Percentiles rank a stretch among this genome's conserved stretches.
Evolutionary conservation across 2,329 filamentous ascomycete species (phyloP).

Genomic region (Aureobasidium zeae): DNA sequence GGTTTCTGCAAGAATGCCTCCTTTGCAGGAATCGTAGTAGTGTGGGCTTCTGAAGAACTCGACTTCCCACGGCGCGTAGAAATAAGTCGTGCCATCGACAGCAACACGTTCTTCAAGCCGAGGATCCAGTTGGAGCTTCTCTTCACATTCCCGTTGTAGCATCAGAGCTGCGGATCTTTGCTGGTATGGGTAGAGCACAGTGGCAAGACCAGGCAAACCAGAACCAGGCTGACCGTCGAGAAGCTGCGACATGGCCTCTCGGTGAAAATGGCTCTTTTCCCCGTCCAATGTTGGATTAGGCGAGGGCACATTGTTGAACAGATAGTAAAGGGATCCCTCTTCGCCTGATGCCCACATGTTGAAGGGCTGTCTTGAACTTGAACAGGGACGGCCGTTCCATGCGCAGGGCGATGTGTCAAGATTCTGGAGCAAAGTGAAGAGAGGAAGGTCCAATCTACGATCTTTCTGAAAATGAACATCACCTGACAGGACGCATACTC

Average conservation of each 20-base stretch:
- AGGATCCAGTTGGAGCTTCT: slow-evolving; percentile 60
- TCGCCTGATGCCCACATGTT: slow-evolving; percentile 35
- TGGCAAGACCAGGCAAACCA: slow-evolving; percentile 51
- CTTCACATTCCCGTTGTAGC: slow-evolving; percentile 67
- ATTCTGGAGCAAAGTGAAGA: slow-evolving; percentile 41
- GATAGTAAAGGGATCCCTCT: slow-evolving; percentile 51
- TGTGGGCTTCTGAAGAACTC: slow-evolving; percentile 55
- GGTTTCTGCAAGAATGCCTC: slow-evolving; percentile 71
- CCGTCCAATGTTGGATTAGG: slow-evolving; percentile 48
- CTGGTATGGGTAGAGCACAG: slow-evolving; percentile 68
- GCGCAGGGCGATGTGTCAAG: slow-evolving; percentile 48
- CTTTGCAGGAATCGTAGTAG: slow-evolving; percentile 63
- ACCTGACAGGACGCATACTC: slow-evolving; percentile 57
- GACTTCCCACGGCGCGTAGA: slow-evolving; percentile 57
- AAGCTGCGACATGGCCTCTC: slow-evolving; percentile 47
- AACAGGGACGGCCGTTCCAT: slow-evolving; percentile 45
- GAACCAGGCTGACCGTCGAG: slow-evolving; percentile 38
- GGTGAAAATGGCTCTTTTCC: slow-evolving; percentile 44
- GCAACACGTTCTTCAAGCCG: slow-evolving; percentile 53
- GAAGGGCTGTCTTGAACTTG: slow-evolving; percentile 23
- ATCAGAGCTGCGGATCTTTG: slow-evolving; percentile 70
- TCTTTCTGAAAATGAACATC: slow-evolving; percentile 48
- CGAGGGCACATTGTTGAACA: slow-evolving; percentile 67
- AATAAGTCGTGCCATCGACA: slow-evolving; percentile 56
- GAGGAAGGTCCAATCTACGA: slow-evolving; percentile 36